Conservation (phyloP, 495 filamentous ascomycete genomes). For the Penicillium steckii region DNA sequence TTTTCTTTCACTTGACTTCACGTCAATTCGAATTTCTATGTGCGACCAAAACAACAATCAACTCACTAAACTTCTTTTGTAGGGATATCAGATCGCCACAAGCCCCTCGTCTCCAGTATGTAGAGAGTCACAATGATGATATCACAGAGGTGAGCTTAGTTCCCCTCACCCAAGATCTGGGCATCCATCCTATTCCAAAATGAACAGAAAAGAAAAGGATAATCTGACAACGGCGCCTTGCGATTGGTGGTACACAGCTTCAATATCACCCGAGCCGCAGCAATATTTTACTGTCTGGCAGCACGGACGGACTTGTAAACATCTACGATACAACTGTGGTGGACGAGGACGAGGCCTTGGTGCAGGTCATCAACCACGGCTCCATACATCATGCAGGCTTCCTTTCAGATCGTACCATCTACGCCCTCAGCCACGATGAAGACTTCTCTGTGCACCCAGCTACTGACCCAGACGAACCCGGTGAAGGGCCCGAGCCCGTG, state of each 20-base stretch:
- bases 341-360: constrained; percentile 83
- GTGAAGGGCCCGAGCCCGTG: constrained; percentile 47
- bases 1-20: too few species aligned
- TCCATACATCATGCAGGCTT: constrained; percentile 88
- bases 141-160: constrained; percentile 65
- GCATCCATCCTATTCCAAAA: background rate
- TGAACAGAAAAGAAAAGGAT: background rate
- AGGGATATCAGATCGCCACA: constrained; percentile 68
- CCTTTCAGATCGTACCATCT: constrained; percentile 64
- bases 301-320: constrained; percentile 89
- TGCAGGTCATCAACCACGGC: constrained; percentile 84
- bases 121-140: constrained; percentile 90
- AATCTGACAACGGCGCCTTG: constrained; percentile 13
- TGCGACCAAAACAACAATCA: constrained; percentile 5
- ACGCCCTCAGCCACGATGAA: constrained; percentile 78
- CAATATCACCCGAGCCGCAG: constrained; percentile 66
- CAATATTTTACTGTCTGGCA: constrained; percentile 73
- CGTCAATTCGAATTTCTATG: background rate
- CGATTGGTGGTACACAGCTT: constrained; percentile 44
- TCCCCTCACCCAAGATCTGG: background rate
- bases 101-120: constrained; percentile 58
- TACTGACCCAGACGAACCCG: constrained; percentile 55
- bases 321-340: constrained; percentile 71
- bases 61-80: constrained; percentile 32
- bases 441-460: constrained; percentile 73